Conservation (phyloP, 345 rosid species). For the Brassica nigra region DNA sequence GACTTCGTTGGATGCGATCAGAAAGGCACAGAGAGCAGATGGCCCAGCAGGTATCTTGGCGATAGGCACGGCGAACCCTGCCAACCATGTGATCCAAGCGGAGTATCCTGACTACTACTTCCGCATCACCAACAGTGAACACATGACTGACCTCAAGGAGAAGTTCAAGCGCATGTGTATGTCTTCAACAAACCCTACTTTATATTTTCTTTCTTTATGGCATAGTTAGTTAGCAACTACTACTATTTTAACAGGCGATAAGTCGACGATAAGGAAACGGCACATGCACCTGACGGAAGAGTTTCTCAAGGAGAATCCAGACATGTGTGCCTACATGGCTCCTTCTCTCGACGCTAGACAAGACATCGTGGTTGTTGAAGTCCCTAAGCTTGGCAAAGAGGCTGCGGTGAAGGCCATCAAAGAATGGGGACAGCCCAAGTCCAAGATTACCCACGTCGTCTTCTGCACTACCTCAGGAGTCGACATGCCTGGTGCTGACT, state of each 20-base stretch:
- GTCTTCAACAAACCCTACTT: constrained; percentile 16
- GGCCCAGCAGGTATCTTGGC: constrained; percentile 65
- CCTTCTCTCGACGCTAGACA: constrained; percentile 73
- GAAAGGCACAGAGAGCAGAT: constrained; percentile 60
- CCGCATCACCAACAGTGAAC: constrained; percentile 69
- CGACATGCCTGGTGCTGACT: constrained; percentile 95
- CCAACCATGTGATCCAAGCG: constrained; percentile 52
- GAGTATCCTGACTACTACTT: constrained; percentile 73
- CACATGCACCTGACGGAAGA: constrained; percentile 77
- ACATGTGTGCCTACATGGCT: constrained; percentile 67
- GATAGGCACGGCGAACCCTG: constrained; percentile 69
- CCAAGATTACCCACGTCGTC: constrained; percentile 77
- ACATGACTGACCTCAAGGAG: constrained; percentile 68
- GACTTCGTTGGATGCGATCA: constrained; percentile 50
- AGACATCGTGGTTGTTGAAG: constrained; percentile 77
- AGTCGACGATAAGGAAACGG: constrained; percentile 63
- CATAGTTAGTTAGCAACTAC: neutral
- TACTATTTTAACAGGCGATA: constrained; percentile 54
- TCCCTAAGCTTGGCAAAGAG: constrained; percentile 78
- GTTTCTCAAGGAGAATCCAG: constrained; percentile 59
- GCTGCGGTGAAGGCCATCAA: constrained; percentile 78
- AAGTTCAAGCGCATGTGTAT: constrained; percentile 76
- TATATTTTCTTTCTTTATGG: neutral
- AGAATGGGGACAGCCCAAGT: constrained; percentile 86
- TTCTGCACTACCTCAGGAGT: constrained; percentile 88